Percentiles rank a stretch among this genome's conserved stretches.
Evolutionary conservation across 805 yeast genomes (phyloP).

Genomic region (Metschnikowia santaceciliae): DNA sequence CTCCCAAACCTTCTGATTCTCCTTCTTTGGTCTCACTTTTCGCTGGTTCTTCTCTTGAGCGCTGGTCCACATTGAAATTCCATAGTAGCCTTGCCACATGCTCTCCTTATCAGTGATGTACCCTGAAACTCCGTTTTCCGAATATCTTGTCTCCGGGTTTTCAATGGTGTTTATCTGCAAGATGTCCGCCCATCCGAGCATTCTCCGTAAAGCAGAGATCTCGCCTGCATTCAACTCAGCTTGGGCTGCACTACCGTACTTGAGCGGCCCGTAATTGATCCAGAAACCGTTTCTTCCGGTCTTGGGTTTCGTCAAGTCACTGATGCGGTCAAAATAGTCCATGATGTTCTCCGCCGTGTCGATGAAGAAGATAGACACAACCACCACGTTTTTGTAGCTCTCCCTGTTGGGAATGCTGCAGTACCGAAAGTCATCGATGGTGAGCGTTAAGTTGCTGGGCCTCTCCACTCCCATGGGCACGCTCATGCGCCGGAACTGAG

Average conservation of each 20-base stretch:
- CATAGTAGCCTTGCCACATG: constrained; percentile 77
- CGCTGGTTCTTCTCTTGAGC: constrained; percentile 26
- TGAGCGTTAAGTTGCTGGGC: constrained; percentile 47
- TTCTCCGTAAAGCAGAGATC: constrained; percentile 45
- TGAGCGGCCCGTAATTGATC: constrained; percentile 90
- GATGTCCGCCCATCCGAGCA: constrained; percentile 61
- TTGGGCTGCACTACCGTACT: constrained; percentile 82
- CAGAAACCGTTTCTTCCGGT: constrained; percentile 52
- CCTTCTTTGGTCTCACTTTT: constrained; percentile 3
- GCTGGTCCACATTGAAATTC: constrained; percentile 56
- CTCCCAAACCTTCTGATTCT: not conserved
- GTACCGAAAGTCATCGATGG: constrained; percentile 62
- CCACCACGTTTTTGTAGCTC: constrained; percentile 44
- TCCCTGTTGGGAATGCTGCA: constrained; percentile 34
- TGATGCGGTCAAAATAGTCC: constrained; percentile 67
- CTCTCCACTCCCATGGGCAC: constrained; percentile 25
- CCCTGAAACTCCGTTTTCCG: constrained; percentile 38
- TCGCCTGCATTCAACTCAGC: constrained; percentile 76
- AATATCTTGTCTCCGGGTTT: constrained; percentile 4
- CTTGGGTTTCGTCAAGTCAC: constrained; percentile 34
- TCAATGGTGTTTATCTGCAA: constrained; percentile 14
- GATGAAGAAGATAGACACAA: constrained; percentile 71
- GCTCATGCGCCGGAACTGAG: constrained; percentile 48
- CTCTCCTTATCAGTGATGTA: constrained; percentile 64
- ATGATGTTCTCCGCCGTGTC: constrained; percentile 90